These are phyloP conservation scores for Cercospora beticola DNA, from an alignment of 2,329 filamentous ascomycete genomes.

Conservation along the genomic window DNA sequence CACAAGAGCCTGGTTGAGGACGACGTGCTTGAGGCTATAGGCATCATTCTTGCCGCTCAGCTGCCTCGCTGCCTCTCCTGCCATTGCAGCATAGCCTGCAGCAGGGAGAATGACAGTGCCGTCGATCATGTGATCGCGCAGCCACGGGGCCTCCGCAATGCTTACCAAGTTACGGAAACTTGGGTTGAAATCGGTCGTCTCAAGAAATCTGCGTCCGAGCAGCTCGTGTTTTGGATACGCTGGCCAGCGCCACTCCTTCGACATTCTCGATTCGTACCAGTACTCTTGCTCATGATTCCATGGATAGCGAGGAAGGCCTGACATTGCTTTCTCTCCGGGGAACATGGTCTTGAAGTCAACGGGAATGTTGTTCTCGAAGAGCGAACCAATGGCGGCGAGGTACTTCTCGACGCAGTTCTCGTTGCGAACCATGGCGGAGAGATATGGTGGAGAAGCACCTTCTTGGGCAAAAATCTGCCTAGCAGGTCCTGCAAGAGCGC, in stretches of 20 bases:
- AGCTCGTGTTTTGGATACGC: neutral
- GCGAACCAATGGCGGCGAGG: neutral
- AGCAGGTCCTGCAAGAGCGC: conserved; percentile 1
- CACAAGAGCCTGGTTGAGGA: neutral
- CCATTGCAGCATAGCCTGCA: conserved; percentile 18
- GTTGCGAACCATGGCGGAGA: neutral
- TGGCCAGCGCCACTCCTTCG: neutral
- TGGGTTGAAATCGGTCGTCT: neutral
- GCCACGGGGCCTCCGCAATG: conserved; percentile 19
- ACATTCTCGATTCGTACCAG: neutral
- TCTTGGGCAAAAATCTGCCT: neutral
- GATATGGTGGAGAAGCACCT: neutral
- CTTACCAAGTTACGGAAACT: neutral
- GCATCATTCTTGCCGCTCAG: neutral
- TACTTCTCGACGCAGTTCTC: neutral
- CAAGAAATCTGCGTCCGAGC: neutral
- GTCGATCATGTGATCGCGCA: conserved; percentile 32
- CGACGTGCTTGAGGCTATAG: neutral
- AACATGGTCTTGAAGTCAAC: neutral
- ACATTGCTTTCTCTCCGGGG: neutral
- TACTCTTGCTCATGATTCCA: neutral
- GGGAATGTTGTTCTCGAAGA: neutral
- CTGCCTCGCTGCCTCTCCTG: conserved; percentile 16
- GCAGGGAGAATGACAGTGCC: conserved; percentile 16
- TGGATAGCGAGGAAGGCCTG: neutral